phyloP scores from a whole-genome alignment of 345 rosid genomes.

The Orychophragmus violaceus region DNA sequence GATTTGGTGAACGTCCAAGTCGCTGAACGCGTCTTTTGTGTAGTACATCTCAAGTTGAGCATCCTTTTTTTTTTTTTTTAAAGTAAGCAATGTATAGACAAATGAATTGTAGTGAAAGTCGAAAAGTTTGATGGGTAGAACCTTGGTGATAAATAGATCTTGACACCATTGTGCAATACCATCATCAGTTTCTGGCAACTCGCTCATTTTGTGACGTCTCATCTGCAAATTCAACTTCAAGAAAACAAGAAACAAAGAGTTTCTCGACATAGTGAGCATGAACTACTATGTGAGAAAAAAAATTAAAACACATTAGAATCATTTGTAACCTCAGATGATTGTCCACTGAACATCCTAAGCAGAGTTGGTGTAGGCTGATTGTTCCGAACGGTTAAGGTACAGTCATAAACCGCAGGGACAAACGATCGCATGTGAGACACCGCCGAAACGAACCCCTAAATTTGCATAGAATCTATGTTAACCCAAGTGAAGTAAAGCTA shows the following conservation, averaged over 20 bases:
- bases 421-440: slow-evolving; percentile 42
- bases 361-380: slow-evolving; percentile 41
- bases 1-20: slow-evolving; percentile 37
- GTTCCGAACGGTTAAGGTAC: slow-evolving; percentile 36
- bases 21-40: slow-evolving; percentile 40
- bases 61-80: no score
- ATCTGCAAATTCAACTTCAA: slow-evolving; percentile 55
- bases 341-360: slow-evolving; percentile 43
- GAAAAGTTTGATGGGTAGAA: no score
- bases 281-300: no score
- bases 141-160: slow-evolving; percentile 66
- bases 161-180: slow-evolving; percentile 77
- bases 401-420: slow-evolving; percentile 59
- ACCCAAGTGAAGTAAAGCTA: neutral
- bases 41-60: slow-evolving; percentile 47
- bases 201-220: slow-evolving; percentile 49
- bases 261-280: no score
- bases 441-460: slow-evolving; percentile 64
- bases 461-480: neutral
- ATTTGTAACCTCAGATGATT: slow-evolving; percentile 40
- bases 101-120: no score
- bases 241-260: slow-evolving; percentile 5
- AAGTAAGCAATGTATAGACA: no score
- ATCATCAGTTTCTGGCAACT: slow-evolving; percentile 56
- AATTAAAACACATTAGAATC: neutral